Conservation (phyloP, 305 asterid species). For the Fraxinus greggii region DNA sequence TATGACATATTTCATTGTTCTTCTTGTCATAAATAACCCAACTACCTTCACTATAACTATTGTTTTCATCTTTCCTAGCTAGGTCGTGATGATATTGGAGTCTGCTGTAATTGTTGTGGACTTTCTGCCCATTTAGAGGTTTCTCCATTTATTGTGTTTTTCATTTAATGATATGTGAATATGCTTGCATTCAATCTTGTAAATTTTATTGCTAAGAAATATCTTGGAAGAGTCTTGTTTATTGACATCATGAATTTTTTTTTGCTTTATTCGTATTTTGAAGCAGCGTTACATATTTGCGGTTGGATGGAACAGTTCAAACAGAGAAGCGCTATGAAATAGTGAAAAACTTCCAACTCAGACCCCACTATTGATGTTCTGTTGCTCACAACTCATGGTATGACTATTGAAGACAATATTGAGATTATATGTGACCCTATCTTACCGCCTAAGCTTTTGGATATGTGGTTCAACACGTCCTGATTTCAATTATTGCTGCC, state of each 20-base stretch:
- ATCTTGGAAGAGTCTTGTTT: not conserved
- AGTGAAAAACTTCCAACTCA: slow-evolving; percentile 91
- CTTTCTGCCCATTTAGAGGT: not conserved
- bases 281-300: slow-evolving; percentile 81
- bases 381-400: slow-evolving; percentile 95
- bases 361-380: slow-evolving; percentile 96
- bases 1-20: not conserved
- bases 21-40: not conserved
- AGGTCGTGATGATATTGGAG: not conserved
- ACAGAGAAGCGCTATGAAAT: slow-evolving; percentile 93
- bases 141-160: not conserved
- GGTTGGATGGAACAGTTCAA: slow-evolving; percentile 95
- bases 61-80: not conserved
- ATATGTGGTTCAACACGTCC: not conserved
- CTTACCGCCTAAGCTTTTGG: not conserved
- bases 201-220: not conserved
- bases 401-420: not conserved
- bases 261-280: slow-evolving; percentile 21
- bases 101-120: not conserved
- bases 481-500: not conserved
- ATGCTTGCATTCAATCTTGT: not conserved
- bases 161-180: not conserved
- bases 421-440: not conserved
- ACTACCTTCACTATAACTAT: not conserved
- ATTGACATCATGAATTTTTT: slow-evolving; percentile 14